A percentile compares a stretch with the other conserved stretches of the same genome.
Conservation (phyloP, 352 stramenopile species). For the Phytophthora fragariae region DNA sequence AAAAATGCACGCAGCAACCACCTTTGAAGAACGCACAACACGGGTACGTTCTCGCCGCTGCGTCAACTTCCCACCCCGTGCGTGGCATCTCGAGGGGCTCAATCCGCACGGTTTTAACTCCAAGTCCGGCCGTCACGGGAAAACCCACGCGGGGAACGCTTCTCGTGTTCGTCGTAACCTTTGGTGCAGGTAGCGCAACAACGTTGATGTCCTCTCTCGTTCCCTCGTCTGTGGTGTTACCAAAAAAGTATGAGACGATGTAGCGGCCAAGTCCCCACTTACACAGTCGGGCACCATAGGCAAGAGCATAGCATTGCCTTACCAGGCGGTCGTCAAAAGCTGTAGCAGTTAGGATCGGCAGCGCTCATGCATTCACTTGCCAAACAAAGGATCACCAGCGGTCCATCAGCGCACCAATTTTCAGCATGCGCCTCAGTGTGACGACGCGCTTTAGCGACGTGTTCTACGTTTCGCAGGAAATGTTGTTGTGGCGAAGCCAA, state of each 20-base stretch:
- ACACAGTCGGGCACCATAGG: not conserved
- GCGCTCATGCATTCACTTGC: not conserved
- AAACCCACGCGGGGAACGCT: not conserved
- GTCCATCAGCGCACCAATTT: constrained; percentile 3
- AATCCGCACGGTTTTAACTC: constrained; percentile 4
- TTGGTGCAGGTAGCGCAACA: not conserved
- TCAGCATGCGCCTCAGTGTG: constrained; percentile 18
- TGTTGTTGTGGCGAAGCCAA: constrained; percentile 30
- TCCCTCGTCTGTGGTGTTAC: not conserved
- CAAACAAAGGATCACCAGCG: not conserved
- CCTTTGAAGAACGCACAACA: constrained; percentile 15
- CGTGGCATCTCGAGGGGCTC: constrained; percentile 10
- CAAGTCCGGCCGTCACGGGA: constrained; percentile 1
- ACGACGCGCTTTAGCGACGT: constrained; percentile 33
- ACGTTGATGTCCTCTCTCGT: constrained; percentile 7
- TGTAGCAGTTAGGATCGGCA: not conserved
- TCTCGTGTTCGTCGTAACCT: not conserved
- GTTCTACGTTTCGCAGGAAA: constrained; percentile 41
- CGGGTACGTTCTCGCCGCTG: not conserved
- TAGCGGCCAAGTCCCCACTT: not conserved
- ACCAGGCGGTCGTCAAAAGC: constrained; percentile 8
- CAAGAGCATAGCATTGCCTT: not conserved
- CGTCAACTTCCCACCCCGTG: constrained; percentile 9
- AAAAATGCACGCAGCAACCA: constrained; percentile 17
- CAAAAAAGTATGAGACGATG: constrained; percentile 4